These are phyloP conservation scores for Shiraia sp. DNA, from an alignment of 2,329 filamentous ascomycete species.

Conservation along the genomic window DNA sequence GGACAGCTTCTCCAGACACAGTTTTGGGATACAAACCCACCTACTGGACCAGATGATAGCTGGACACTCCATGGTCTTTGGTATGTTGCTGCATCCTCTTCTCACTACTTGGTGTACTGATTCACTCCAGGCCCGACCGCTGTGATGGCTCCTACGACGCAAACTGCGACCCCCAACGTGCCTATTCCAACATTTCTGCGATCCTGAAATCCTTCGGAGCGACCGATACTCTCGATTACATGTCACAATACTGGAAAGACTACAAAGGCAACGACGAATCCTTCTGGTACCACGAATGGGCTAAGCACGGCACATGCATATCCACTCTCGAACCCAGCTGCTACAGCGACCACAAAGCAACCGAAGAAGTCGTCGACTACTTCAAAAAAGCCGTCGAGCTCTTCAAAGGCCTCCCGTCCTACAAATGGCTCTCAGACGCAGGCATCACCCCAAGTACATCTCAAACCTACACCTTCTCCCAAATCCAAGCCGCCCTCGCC, in stretches of 20 bases:
- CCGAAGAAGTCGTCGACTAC: slow-evolving; percentile 70
- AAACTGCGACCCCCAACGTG: slow-evolving; percentile 65
- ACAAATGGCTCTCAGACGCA: slow-evolving; percentile 63
- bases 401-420: slow-evolving; percentile 69
- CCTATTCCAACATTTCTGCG: slow-evolving; percentile 66
- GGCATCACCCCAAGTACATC: slow-evolving; percentile 61
- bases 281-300: slow-evolving; percentile 74
- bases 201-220: slow-evolving; percentile 62
- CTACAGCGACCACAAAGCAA: slow-evolving; percentile 61
- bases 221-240: slow-evolving; percentile 64
- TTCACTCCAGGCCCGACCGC: slow-evolving; percentile 48
- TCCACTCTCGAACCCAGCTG: slow-evolving; percentile 68
- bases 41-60: slow-evolving; percentile 66
- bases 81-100: slow-evolving; percentile 37
- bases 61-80: slow-evolving; percentile 78
- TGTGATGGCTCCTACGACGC: slow-evolving; percentile 72
- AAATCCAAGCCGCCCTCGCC: slow-evolving; percentile 63
- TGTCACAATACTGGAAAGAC: slow-evolving; percentile 74
- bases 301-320: slow-evolving; percentile 74
- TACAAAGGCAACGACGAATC: slow-evolving; percentile 64
- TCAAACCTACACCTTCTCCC: slow-evolving; percentile 61
- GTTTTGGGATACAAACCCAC: slow-evolving; percentile 73
- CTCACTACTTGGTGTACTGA: neutral
- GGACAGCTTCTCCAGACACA: slow-evolving; percentile 75
- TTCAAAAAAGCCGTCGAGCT: slow-evolving; percentile 68